Evolutionary conservation across 2,329 filamentous ascomycete genomes (phyloP).

Genomic region (Trichophyton verrucosum): DNA sequence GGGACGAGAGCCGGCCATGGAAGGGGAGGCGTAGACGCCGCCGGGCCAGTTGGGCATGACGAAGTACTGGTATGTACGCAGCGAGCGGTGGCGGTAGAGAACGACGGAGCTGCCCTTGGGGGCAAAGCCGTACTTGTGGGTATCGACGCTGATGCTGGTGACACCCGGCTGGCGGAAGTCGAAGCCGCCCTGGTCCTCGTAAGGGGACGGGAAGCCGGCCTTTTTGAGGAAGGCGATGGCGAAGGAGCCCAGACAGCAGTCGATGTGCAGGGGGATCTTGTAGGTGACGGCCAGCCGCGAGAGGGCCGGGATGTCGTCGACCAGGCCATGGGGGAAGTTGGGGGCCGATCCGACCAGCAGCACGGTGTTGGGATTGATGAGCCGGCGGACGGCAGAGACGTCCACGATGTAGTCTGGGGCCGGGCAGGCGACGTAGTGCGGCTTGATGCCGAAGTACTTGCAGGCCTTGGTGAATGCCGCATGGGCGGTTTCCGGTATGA

Average conservation of each 20-base stretch:
- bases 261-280: constrained; percentile 80
- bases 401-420: constrained; percentile 78
- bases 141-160: constrained; percentile 90
- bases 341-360: constrained; percentile 88
- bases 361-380: constrained; percentile 89
- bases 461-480: constrained; percentile 93
- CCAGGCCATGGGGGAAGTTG: constrained; percentile 96
- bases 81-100: constrained; percentile 67
- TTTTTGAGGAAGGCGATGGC: constrained; percentile 81
- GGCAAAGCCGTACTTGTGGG: constrained; percentile 97
- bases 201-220: constrained; percentile 60
- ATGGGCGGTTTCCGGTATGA: constrained; percentile 86
- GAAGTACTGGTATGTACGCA: constrained; percentile 91
- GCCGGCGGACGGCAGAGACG: constrained; percentile 59
- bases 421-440: constrained; percentile 78
- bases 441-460: constrained; percentile 92
- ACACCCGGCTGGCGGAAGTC: constrained; percentile 92
- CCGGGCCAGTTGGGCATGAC: constrained; percentile 90
- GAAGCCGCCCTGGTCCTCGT: constrained; percentile 61
- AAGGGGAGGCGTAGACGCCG: constrained; percentile 88
- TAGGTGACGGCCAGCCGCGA: constrained; percentile 70
- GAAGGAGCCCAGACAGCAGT: constrained; percentile 96
- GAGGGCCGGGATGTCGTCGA: constrained; percentile 80
- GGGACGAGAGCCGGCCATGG: constrained; percentile 79
- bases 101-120: constrained; percentile 94